Percentiles rank a stretch among this genome's conserved stretches.
Conservation (phyloP, 1,284 basidiomycete genomes). For the Salmacisia buchloeana region DNA sequence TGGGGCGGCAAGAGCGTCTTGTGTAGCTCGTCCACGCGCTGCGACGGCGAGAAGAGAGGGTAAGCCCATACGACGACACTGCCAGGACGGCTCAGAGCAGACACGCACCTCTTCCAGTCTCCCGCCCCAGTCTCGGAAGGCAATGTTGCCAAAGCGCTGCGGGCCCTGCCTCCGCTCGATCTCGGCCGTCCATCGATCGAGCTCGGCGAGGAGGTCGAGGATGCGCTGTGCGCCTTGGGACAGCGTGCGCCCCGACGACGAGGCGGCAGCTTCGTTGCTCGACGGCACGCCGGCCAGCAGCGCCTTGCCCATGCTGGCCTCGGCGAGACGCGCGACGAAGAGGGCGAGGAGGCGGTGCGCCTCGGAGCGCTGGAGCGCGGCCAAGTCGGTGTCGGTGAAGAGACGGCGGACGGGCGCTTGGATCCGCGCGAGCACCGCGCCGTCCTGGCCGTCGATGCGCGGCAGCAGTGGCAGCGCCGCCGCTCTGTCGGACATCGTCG, state of each 20-base stretch:
- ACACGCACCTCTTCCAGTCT: conserved; percentile 67
- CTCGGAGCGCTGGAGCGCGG: conserved; percentile 35
- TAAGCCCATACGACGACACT: too few relatives aligned
- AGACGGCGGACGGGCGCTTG: conserved; percentile 37
- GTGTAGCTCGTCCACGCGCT: conserved; percentile 23
- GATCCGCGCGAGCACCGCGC: conserved; percentile 15
- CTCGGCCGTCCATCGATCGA: conserved; percentile 73
- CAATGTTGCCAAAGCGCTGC: conserved; percentile 90
- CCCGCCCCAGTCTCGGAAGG: conserved; percentile 80
- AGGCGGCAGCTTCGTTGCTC: not conserved
- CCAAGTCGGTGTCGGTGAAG: conserved; percentile 43
- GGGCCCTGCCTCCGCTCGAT: conserved; percentile 73
- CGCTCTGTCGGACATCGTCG: not conserved
- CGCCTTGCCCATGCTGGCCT: conserved; percentile 40
- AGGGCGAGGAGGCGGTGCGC: conserved; percentile 36
- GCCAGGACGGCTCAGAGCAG: too few relatives aligned
- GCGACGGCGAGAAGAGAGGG: not conserved
- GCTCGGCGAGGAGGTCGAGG: conserved; percentile 62
- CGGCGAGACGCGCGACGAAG: conserved; percentile 45
- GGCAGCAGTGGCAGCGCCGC: conserved; percentile 22
- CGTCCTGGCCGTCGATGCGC: conserved; percentile 14
- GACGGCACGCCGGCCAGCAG: conserved; percentile 12
- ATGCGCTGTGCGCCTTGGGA: conserved; percentile 43
- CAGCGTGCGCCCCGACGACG: conserved; percentile 42
- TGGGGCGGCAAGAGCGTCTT: conserved; percentile 54